These are phyloP conservation scores for Phaeosphaeria sp. DNA, from an alignment of 2,329 filamentous ascomycete species.

Conservation along the genomic window DNA sequence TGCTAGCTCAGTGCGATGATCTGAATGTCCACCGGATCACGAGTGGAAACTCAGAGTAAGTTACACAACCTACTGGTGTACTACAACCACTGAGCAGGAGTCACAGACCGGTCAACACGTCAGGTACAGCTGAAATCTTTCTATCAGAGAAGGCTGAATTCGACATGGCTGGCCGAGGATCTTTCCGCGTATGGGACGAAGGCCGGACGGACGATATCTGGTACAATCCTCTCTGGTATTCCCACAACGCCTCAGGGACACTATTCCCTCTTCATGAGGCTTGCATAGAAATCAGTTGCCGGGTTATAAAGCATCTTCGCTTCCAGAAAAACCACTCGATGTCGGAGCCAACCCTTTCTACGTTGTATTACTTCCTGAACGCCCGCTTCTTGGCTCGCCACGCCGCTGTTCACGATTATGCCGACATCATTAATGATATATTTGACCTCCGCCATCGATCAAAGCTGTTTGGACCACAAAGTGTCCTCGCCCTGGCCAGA, in stretches of 20 bases:
- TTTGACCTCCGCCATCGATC: slow-evolving; percentile 19
- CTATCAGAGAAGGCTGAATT: slow-evolving; percentile 27
- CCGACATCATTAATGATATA: slow-evolving; percentile 20
- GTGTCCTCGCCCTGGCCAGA: slow-evolving; percentile 23
- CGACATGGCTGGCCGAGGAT: slow-evolving; percentile 14
- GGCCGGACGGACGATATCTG: slow-evolving; percentile 14
- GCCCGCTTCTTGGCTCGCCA: slow-evolving; percentile 8
- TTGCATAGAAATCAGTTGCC: slow-evolving; percentile 29
- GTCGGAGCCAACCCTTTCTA: slow-evolving; percentile 8
- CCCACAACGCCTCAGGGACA: slow-evolving; percentile 9
- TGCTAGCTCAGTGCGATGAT: slow-evolving; percentile 23
- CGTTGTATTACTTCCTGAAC: slow-evolving; percentile 20
- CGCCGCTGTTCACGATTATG: neutral
- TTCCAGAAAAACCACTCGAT: neutral
- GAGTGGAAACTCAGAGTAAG: slow-evolving; percentile 11
- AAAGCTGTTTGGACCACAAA: slow-evolving; percentile 21
- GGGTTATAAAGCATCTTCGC: slow-evolving; percentile 17
- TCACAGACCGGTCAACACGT: slow-evolving; percentile 14
- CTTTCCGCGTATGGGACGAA: slow-evolving; percentile 21
- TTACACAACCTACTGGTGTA: neutral
- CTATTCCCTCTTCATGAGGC: slow-evolving; percentile 34
- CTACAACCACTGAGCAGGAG: neutral
- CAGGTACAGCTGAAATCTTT: slow-evolving; percentile 14
- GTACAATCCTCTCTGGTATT: slow-evolving; percentile 22
- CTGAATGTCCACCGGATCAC: slow-evolving; percentile 16